These are phyloP conservation scores for Diaporthe vaccinii DNA, from an alignment of 2,329 filamentous ascomycete genomes.

Conservation along the genomic window DNA sequence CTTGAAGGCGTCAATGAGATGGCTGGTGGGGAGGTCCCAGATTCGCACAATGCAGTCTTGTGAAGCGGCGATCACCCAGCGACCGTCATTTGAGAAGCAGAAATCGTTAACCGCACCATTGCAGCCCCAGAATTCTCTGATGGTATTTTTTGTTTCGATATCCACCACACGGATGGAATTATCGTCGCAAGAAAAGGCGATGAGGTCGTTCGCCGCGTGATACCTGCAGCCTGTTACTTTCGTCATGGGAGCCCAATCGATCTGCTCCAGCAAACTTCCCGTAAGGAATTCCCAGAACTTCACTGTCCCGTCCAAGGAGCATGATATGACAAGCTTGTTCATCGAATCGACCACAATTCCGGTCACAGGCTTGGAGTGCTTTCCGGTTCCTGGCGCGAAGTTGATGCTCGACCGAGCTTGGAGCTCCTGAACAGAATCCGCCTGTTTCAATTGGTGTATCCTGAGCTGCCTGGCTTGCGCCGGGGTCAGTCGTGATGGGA, in stretches of 20 bases:
- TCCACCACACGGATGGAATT: conserved; percentile 90
- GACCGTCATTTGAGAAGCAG: conserved; percentile 91
- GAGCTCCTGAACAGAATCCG: conserved; percentile 69
- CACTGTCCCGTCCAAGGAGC: conserved; percentile 89
- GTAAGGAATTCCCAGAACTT: conserved; percentile 99
- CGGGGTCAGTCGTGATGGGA: conserved; percentile 83
- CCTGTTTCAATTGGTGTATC: conserved; percentile 71
- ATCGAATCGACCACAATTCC: conserved; percentile 91
- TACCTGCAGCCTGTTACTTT: conserved; percentile 83
- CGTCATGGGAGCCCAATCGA: conserved; percentile 86
- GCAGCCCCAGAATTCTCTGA: conserved; percentile 93
- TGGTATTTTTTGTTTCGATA: conserved; percentile 88
- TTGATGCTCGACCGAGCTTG: conserved; percentile 62
- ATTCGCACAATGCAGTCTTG: conserved; percentile 85
- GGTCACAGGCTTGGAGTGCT: conserved; percentile 85
- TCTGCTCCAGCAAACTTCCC: conserved; percentile 82
- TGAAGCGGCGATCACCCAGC: conserved; percentile 92
- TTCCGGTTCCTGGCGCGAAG: conserved; percentile 71
- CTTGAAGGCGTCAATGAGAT: conserved; percentile 92
- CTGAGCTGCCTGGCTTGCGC: conserved; percentile 83
- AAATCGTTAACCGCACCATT: conserved; percentile 81
- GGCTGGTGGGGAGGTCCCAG: conserved; percentile 96
- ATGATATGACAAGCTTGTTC: conserved; percentile 88
- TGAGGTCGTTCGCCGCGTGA: conserved; percentile 84
- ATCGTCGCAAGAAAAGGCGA: conserved; percentile 92